These are phyloP conservation scores for Mycena haematopus DNA, from an alignment of 768 basidiomycete genomes.

Conservation along the genomic window DNA sequence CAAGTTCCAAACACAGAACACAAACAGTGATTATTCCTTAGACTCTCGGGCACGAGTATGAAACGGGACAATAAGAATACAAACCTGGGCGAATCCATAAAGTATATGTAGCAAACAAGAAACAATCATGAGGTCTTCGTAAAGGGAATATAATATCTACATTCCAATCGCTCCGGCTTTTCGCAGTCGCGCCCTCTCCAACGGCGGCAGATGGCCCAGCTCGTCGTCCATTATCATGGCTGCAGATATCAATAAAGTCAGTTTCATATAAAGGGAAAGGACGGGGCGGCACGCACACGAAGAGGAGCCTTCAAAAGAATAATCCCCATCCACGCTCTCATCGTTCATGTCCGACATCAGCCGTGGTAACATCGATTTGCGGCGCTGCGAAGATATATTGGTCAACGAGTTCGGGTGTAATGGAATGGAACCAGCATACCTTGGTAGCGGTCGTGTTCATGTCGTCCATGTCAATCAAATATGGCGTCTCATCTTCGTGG, in stretches of 20 bases:
- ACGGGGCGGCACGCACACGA: slow-evolving; percentile 44
- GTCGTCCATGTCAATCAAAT: slow-evolving; percentile 68
- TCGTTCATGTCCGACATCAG: slow-evolving; percentile 47
- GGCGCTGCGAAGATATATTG: slow-evolving; percentile 54
- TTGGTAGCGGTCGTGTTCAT: slow-evolving; percentile 67
- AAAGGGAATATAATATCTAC: neutral
- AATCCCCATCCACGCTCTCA: slow-evolving; percentile 42
- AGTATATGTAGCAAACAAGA: slow-evolving; percentile 19
- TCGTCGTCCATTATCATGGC: slow-evolving; percentile 57
- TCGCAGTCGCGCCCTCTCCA: slow-evolving; percentile 70
- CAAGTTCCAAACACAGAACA: too few species aligned
- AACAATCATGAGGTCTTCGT: slow-evolving; percentile 23
- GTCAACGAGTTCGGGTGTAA: slow-evolving; percentile 2
- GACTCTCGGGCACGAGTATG: too few species aligned
- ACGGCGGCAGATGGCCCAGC: slow-evolving; percentile 53
- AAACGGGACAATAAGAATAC: too few species aligned
- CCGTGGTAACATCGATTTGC: slow-evolving; percentile 77
- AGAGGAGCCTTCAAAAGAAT: slow-evolving; percentile 51
- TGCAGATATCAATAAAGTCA: slow-evolving; percentile 33
- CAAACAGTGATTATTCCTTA: too few species aligned
- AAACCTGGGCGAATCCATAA: too few species aligned
- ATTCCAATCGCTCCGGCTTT: slow-evolving; percentile 33
- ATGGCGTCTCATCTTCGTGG: slow-evolving; percentile 68
- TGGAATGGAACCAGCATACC: slow-evolving; percentile 44
- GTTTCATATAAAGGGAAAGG: neutral